Evolutionary conservation across 495 filamentous ascomycete species (phyloP), one percentile per base, ranked within the genome.

Genomic region (Mytilinidion resinicola): DNA sequence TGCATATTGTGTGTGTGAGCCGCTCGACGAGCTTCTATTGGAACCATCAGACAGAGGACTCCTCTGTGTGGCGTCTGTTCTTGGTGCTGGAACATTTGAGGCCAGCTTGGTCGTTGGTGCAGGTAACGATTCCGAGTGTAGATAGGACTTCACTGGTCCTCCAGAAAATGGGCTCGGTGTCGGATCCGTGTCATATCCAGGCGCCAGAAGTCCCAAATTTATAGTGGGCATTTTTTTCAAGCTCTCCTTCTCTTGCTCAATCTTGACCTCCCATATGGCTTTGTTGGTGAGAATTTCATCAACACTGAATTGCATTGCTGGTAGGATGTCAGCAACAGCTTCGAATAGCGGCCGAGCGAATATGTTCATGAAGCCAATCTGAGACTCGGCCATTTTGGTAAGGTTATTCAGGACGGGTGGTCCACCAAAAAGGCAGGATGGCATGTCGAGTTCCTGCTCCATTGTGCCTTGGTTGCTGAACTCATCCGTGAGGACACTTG

Each of bases 341-440:
- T 90, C 84, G 67, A 98, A 98, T 0, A 98, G 79, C 0, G 93
- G 93, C 37, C 87, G 79, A 19, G 92, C 93, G 68, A 97, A 97
- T 57, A 96, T 80, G 55, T 87, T 93, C 88, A 98, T 96, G 74
- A 98, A 98, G 33, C 87, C 84, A 63, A 95, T 87, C 72, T 98
- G 95, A 11, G 89, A 86, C 35, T 85, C 85, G 51, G 84, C 86
- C n/a, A 96, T 79, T 42, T 91, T 90, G 69, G 84, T 79, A 9
- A 90, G 64, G 52, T 90, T 86, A 53, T 92, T 90, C 49, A 88
- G 80, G 60, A 90, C 87, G 8, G 93, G 92, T 10, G 86, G 85
- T 1, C 90, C 83, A 51, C 83, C 86, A 64, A 95, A 88, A 1
- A 97, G 78, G 20, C 91, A 89, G 1, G 91, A 89, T 47, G 85